These are phyloP conservation scores for Salinomyces thailandicus DNA, from an alignment of 2,329 filamentous ascomycete species.

Conservation along the genomic window DNA sequence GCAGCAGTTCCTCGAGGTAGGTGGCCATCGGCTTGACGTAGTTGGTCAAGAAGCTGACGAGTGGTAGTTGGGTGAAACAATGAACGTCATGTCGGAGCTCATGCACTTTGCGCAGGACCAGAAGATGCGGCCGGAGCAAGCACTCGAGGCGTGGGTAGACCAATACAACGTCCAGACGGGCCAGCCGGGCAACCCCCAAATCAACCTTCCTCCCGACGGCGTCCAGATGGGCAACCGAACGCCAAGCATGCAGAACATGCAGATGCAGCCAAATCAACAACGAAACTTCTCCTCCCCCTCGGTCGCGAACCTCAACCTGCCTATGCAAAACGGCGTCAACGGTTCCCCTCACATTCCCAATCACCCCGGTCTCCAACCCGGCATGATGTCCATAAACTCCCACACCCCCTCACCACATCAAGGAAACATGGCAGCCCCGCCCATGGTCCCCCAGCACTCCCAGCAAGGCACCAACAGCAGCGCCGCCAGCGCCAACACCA, in stretches of 20 bases:
- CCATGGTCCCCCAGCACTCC: slow-evolving; percentile 47
- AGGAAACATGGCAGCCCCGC: slow-evolving; percentile 36
- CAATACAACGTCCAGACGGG: slow-evolving; percentile 28
- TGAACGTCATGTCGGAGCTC: slow-evolving; percentile 52
- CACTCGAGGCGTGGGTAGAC: slow-evolving; percentile 43
- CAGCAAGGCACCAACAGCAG: slow-evolving; percentile 47
- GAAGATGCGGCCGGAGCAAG: slow-evolving; percentile 43
- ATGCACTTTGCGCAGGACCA: slow-evolving; percentile 48
- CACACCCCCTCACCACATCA: slow-evolving; percentile 38
- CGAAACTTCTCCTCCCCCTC: slow-evolving; percentile 46
- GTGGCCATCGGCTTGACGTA: slow-evolving; percentile 7
- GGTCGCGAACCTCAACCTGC: slow-evolving; percentile 44
- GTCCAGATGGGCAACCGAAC: slow-evolving; percentile 20
- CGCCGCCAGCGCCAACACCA: slow-evolving; percentile 50
- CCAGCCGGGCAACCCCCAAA: slow-evolving; percentile 31
- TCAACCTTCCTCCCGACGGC: slow-evolving; percentile 36
- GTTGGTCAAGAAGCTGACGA: slow-evolving; percentile 2
- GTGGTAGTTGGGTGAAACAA: slow-evolving; percentile 51
- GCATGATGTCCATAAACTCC: slow-evolving; percentile 12
- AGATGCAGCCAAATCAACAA: slow-evolving; percentile 18
- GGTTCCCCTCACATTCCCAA: slow-evolving; percentile 33
- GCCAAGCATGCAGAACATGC: slow-evolving; percentile 26
- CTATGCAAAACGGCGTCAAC: slow-evolving; percentile 39
- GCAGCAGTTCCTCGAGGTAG: slow-evolving; percentile 53
- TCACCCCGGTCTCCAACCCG: slow-evolving; percentile 13